phyloP scores from a whole-genome alignment of 2,329 filamentous ascomycete species.

The Rhynchosporium agropyri region DNA sequence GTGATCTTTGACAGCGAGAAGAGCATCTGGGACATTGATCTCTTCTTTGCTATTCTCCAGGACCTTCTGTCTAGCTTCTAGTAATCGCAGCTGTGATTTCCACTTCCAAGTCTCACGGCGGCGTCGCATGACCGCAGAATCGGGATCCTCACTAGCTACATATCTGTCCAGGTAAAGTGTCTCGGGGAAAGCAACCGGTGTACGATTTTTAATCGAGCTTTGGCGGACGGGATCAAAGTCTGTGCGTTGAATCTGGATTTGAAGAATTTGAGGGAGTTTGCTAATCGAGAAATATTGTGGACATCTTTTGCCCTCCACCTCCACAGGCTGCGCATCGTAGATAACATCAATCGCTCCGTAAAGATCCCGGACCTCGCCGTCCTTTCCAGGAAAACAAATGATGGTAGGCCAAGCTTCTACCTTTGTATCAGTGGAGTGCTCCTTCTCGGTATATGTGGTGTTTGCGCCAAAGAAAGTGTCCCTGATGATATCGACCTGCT shows the following conservation, averaged over 20 bases:
- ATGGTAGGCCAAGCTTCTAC: slow-evolving; percentile 54
- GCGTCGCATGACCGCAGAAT: slow-evolving; percentile 62
- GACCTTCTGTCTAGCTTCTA: slow-evolving; percentile 48
- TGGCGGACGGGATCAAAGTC: slow-evolving; percentile 66
- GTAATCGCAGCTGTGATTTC: slow-evolving; percentile 61
- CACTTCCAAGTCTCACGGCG: slow-evolving; percentile 75
- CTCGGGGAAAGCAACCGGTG: slow-evolving; percentile 78
- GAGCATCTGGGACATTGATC: slow-evolving; percentile 38
- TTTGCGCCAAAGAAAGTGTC: slow-evolving; percentile 67
- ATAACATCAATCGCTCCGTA: slow-evolving; percentile 84
- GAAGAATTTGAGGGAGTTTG: slow-evolving; percentile 79
- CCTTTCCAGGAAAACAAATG: slow-evolving; percentile 57
- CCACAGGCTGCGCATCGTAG: slow-evolving; percentile 78
- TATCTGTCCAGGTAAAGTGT: slow-evolving; percentile 87
- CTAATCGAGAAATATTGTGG: slow-evolving; percentile 72
- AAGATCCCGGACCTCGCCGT: slow-evolving; percentile 60
- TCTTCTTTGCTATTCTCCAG: slow-evolving; percentile 34
- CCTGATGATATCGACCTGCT: slow-evolving; percentile 81
- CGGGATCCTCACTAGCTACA: slow-evolving; percentile 63
- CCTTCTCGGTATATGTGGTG: slow-evolving; percentile 61
- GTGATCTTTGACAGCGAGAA: slow-evolving; percentile 44
- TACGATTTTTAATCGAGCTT: slow-evolving; percentile 70
- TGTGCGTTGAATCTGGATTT: slow-evolving; percentile 85
- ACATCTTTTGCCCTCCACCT: slow-evolving; percentile 61
- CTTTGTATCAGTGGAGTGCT: slow-evolving; percentile 47